Evolutionary conservation across 2,329 filamentous ascomycete species (phyloP), one percentile per base, ranked within the genome.

Genomic region (Pseudogymnoascus sp.): DNA sequence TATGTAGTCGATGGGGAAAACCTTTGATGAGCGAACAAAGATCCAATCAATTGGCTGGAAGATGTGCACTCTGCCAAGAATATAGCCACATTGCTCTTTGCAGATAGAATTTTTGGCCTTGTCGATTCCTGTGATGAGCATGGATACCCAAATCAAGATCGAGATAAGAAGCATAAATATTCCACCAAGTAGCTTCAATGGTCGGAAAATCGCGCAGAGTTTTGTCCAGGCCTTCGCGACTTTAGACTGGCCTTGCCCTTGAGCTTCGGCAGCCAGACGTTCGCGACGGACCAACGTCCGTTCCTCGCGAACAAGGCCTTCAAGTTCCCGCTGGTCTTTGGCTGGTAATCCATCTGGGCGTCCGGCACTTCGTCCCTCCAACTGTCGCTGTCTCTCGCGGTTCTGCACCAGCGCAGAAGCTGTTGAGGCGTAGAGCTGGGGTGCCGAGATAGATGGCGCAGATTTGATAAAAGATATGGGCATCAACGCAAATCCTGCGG

Each of bases 11-110:
- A 96, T 81, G 0, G 94, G 94, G 77, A 97, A 97, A 1, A 89
- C 85, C 70, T 85, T 88, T 53, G 92, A 88, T 0, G 91, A 84
- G 75, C 89, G 82, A 67, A 96, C 86, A 65, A 96, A 85, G 63
- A 96, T 79, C 84, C 88, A 96, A 77, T 99, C 97, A 72, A 97
- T 80, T 1, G 94, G 94, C 74, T 99, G 94, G 79, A 97, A 96
- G 69, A 97, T 86, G 74, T 95, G 91, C 74, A 95, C 89, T 72
- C 87, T 82, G 18, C 80, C 91, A 4, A 99, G 82, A 60, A 97
- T 90, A 76, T 97, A 99, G 66, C 94, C 94, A 73, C 94, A 99
- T 69, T 85, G 87, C 64, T 86, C 80, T 74, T 94, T 93, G 83
- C 94, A 99, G 66, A 95, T 79, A 3, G 92, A 97, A 78, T 97